A percentile compares a stretch with the other conserved stretches of the same genome.
Evolutionary conservation across 2,329 filamentous ascomycete species (phyloP).

Genomic region (Penicillium sp.): DNA sequence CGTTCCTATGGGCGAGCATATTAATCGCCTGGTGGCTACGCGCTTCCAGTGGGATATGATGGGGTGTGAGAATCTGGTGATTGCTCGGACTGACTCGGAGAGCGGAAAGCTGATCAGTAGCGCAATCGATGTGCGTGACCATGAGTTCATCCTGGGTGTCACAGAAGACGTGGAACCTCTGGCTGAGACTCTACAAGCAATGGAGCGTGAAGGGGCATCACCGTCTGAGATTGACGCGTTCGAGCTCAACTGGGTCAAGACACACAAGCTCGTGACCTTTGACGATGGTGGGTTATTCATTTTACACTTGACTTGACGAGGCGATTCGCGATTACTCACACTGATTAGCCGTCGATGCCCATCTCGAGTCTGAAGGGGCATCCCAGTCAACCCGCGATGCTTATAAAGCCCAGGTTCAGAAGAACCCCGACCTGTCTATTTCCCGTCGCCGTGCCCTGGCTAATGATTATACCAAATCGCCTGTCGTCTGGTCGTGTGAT

Average conservation of each 20-base stretch:
- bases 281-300: constrained; percentile 65
- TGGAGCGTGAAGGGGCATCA: constrained; percentile 74
- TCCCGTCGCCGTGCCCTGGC: constrained; percentile 70
- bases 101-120: constrained; percentile 85
- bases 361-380: constrained; percentile 63
- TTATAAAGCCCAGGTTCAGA: constrained; percentile 58
- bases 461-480: constrained; percentile 57
- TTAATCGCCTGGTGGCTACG: constrained; percentile 85
- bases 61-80: constrained; percentile 89
- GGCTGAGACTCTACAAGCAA: constrained; percentile 79
- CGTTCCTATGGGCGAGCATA: constrained; percentile 89
- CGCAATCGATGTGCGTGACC: constrained; percentile 87
- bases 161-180: constrained; percentile 72
- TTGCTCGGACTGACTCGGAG: constrained; percentile 92
- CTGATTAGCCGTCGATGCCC: constrained; percentile 60
- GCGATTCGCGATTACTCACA: constrained; percentile 8
- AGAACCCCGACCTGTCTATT: constrained; percentile 69
- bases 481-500: constrained; percentile 83
- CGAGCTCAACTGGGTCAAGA: constrained; percentile 83
- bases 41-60: constrained; percentile 98
- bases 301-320: not conserved
- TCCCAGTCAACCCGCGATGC: constrained; percentile 57
- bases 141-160: constrained; percentile 86
- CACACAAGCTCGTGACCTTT: constrained; percentile 77
- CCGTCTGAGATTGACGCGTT: constrained; percentile 77